A percentile compares a stretch with the other conserved stretches of the same genome.
Conservation (phyloP, 768 basidiomycete species). For the Tulasnella sp. region DNA sequence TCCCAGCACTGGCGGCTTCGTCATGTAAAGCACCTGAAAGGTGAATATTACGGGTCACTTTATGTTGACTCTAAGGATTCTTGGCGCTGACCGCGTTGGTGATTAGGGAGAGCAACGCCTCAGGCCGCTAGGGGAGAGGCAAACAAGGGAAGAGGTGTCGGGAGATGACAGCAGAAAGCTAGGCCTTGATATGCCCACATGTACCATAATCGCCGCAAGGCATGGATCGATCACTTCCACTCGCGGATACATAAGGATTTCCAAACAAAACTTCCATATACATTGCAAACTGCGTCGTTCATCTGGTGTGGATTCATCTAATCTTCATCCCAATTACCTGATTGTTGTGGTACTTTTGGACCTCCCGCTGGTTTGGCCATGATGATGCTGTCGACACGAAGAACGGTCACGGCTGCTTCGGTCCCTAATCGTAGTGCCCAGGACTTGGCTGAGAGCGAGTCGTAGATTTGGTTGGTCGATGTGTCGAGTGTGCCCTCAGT, state of each 20-base stretch:
- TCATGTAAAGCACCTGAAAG: background rate
- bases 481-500: conserved; percentile 60
- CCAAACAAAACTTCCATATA: background rate
- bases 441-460: conserved; percentile 80
- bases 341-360: conserved; percentile 79
- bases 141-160: background rate
- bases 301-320: background rate
- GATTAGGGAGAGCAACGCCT: background rate
- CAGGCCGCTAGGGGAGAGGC: background rate
- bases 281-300: background rate
- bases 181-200: background rate
- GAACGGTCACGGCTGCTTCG: conserved; percentile 81
- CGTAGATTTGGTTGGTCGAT: conserved; percentile 52
- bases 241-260: background rate
- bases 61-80: background rate
- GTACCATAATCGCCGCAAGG: too few relatives aligned
- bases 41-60: background rate
- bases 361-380: conserved; percentile 92
- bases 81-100: background rate
- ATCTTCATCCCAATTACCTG: conserved; percentile 82
- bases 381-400: conserved; percentile 96
- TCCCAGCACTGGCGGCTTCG: background rate
- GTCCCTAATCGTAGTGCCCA: conserved; percentile 90
- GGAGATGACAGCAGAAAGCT: background rate
- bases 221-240: background rate